Percentiles rank a stretch among this genome's conserved stretches.
Evolutionary conservation across 441 rosid genomes (phyloP).

Genomic region (Raphanus hybrid): DNA sequence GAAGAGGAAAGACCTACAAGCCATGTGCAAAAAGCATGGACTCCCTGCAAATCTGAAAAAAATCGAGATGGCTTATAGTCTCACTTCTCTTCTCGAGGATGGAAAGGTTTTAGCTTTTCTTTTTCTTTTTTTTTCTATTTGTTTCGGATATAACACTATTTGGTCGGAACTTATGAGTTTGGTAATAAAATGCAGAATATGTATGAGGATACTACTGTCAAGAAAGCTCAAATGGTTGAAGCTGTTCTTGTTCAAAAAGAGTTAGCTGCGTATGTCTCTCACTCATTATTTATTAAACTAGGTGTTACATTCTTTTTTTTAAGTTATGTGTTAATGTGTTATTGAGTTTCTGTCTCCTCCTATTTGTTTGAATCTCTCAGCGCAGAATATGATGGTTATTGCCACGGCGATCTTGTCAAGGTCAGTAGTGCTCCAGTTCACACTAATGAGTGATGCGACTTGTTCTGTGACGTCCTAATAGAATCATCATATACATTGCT

Average conservation of each 20-base stretch:
- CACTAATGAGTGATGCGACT: not conserved
- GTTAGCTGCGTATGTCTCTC: conserved; percentile 72
- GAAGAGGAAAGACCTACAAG: conserved; percentile 66
- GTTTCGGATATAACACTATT: not conserved
- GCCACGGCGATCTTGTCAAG: conserved; percentile 92
- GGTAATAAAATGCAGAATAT: conserved; percentile 75
- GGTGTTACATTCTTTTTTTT: not conserved
- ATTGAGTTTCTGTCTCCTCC: conserved; percentile 12
- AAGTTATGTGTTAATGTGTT: not conserved
- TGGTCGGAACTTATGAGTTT: conserved; percentile 10
- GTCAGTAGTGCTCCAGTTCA: conserved; percentile 38
- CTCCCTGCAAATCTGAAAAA: conserved; percentile 64
- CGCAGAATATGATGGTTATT: conserved; percentile 92
- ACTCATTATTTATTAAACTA: conserved; percentile 7
- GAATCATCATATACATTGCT: conserved; percentile 8
- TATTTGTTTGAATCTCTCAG: too few relatives aligned
- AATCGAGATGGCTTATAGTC: conserved; percentile 55
- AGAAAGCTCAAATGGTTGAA: conserved; percentile 88
- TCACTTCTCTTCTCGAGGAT: conserved; percentile 47
- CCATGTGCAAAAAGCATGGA: conserved; percentile 64
- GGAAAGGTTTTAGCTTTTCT: conserved; percentile 19
- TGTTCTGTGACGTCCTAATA: not conserved
- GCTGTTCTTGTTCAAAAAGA: conserved; percentile 93
- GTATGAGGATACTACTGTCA: conserved; percentile 68
- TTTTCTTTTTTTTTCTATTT: not conserved